A percentile compares a stretch with the other conserved stretches of the same genome.
Conservation (phyloP, 352 stramenopile species). For the Globisporangium perplexum region DNA sequence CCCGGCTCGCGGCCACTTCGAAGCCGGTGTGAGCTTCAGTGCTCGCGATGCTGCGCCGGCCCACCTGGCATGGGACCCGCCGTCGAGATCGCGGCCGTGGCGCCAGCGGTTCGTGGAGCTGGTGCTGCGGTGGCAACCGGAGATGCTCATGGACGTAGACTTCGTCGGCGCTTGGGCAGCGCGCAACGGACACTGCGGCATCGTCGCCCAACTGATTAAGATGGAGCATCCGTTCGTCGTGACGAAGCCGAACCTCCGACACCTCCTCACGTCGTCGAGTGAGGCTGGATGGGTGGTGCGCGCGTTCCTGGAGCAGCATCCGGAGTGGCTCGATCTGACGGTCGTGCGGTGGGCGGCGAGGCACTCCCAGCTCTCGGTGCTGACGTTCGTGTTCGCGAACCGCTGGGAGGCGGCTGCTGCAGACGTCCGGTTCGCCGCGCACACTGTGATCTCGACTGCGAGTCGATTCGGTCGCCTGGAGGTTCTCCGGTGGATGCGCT, state of each 20-base stretch:
- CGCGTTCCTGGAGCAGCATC: not conserved
- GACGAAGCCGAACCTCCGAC: not conserved
- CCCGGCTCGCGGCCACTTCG: not conserved
- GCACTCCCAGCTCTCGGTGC: not conserved
- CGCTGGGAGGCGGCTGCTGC: not conserved
- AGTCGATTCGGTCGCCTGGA: not conserved
- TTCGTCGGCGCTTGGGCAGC: not conserved
- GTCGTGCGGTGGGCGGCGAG: not conserved
- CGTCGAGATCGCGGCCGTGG: not conserved
- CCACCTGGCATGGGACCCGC: not conserved
- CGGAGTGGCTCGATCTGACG: not conserved
- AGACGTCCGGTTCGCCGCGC: not conserved
- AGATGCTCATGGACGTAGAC: not conserved
- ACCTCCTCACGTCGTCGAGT: not conserved
- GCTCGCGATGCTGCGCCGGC: not conserved
- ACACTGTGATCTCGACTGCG: conserved; percentile 1
- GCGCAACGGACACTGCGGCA: not conserved
- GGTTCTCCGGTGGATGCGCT: conserved; percentile 2
- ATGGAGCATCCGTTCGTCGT: not conserved
- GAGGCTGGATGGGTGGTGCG: not conserved
- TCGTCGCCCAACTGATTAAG: not conserved
- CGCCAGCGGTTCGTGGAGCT: not conserved
- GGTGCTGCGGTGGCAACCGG: not conserved
- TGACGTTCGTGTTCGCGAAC: not conserved
- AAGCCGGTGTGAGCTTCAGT: not conserved